These are phyloP conservation scores for Petrea volubilis DNA, from an alignment of 257 asterid species.

Conservation along the genomic window DNA sequence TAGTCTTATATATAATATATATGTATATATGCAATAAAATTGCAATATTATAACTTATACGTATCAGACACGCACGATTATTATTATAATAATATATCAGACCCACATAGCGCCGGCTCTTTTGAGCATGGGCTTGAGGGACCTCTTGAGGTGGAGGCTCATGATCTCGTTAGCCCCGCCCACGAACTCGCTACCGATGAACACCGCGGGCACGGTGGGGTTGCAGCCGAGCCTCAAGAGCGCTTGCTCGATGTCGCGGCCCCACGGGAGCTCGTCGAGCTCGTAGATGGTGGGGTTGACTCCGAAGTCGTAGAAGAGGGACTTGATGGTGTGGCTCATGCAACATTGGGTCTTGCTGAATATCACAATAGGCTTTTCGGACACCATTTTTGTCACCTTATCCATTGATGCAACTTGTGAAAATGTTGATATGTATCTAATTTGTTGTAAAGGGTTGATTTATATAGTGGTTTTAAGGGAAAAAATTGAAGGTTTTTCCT, in stretches of 20 bases:
- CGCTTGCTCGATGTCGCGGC: conserved; percentile 75
- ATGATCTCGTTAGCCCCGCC: conserved; percentile 81
- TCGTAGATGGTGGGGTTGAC: conserved; percentile 60
- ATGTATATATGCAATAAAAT: conserved; percentile 11
- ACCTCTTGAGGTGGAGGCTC: conserved; percentile 71
- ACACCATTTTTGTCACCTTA: conserved; percentile 56
- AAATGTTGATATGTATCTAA: no score
- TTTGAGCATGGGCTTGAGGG: conserved; percentile 67
- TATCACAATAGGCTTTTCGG: conserved; percentile 72
- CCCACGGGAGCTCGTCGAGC: conserved; percentile 64
- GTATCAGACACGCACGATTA: neutral
- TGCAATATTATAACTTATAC: neutral
- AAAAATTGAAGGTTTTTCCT: neutral
- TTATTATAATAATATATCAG: conserved; percentile 15
- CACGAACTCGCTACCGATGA: conserved; percentile 63
- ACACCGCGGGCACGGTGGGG: conserved; percentile 66
- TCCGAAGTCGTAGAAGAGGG: conserved; percentile 69
- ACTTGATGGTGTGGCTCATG: conserved; percentile 66
- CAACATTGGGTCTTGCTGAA: conserved; percentile 73
- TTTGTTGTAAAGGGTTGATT: neutral
- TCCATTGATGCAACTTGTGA: conserved; percentile 46
- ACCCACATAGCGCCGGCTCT: conserved; percentile 84
- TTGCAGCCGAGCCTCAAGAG: conserved; percentile 48
- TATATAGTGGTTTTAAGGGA: neutral
- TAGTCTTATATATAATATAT: no score